phyloP scores from a whole-genome alignment of 495 filamentous ascomycete species.

The Lophium mytilinum region DNA sequence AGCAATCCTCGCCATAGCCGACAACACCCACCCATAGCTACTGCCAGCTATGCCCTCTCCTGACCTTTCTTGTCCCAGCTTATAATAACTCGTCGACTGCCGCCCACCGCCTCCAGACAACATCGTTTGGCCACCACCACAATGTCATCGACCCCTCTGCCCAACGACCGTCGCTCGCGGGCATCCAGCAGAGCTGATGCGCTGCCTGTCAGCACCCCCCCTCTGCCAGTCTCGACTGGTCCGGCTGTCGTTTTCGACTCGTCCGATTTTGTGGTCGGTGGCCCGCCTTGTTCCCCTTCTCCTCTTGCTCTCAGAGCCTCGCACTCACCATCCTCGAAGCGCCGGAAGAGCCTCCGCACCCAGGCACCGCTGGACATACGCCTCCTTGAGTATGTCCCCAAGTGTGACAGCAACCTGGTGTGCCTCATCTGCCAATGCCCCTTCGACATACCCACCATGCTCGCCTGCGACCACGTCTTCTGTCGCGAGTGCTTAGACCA shows the following conservation, averaged over 20 bases:
- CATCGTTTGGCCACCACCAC: neutral
- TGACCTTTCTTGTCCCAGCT: neutral
- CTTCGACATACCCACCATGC: slow-evolving; percentile 61
- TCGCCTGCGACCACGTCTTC: slow-evolving; percentile 69
- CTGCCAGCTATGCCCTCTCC: slow-evolving; percentile 10
- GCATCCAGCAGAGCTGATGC: slow-evolving; percentile 7
- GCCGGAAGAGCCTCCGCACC: slow-evolving; percentile 12
- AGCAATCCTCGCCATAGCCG: neutral
- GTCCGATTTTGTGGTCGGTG: slow-evolving; percentile 23
- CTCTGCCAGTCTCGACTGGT: slow-evolving; percentile 3
- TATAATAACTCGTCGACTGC: slow-evolving; percentile 4
- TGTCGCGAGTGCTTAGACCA: slow-evolving; percentile 60
- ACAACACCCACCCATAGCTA: neutral
- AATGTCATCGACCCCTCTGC: slow-evolving; percentile 21
- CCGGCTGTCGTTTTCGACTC: slow-evolving; percentile 6
- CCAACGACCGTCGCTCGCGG: slow-evolving; percentile 19
- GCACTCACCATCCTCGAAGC: slow-evolving; percentile 25
- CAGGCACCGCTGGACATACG: slow-evolving; percentile 50
- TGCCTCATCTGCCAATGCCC: slow-evolving; percentile 78
- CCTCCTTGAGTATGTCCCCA: slow-evolving; percentile 56
- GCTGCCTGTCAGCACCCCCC: slow-evolving; percentile 2
- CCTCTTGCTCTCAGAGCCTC: slow-evolving; percentile 22
- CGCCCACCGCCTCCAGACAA: neutral
- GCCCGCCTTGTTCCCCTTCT: slow-evolving; percentile 20
- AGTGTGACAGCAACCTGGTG: slow-evolving; percentile 68